Base-by-base conservation (phyloP, 768 basidiomycete genomes). In the Auricularia auricula-judae region DNA sequence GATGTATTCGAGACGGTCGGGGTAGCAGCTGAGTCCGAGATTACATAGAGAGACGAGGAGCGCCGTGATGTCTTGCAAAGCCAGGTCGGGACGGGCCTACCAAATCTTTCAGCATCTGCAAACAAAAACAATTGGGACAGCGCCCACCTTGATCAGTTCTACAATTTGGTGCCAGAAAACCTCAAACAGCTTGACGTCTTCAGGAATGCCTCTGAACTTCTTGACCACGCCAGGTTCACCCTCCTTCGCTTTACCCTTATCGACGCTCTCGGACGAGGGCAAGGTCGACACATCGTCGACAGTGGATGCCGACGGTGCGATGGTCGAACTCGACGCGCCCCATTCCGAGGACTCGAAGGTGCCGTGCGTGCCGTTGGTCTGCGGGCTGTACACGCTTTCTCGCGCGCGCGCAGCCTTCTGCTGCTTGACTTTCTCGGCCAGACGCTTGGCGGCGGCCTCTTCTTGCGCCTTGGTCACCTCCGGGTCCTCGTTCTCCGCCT, bases 101-200 rank as follows among this genome's bases (percentile, higher is more conserved):
- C 23, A 59, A 58, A 18, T 36, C 11, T 36, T 36, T 39, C 56
- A 47, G 72, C 29, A 66, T 21, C 56, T 61, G 16, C 0, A 14
- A 18, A 14, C 36, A 54, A 36, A 23, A 35, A 65, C 29, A 14
- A 29, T 29, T 11, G 36, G 36, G 33, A 63, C 14, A 54, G 8
- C 21, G 72, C 82, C 21, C 68, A 92, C 94, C 84, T 95, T 97
- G 80, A 99, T 95, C 34, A 99, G 84, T 73, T 97, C 89, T 11
- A 98, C 95, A 4, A 98, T 93, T 73, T 99, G 97, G 67, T 90
- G 87, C 96, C 97, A 99, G 74, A 98, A 99, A 11, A 98, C 94
- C 72, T 99, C 97, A 67, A 99, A 99, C 62, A 99, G 76, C 71
- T 89, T 91, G 29, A 97, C 97, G 68, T 98, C 83, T 72, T 94